Percentiles rank a stretch among this genome's conserved stretches.
phyloP scores from a whole-genome alignment of 1,139 yeast genomes.

The Sugiyamaella pinicola region DNA sequence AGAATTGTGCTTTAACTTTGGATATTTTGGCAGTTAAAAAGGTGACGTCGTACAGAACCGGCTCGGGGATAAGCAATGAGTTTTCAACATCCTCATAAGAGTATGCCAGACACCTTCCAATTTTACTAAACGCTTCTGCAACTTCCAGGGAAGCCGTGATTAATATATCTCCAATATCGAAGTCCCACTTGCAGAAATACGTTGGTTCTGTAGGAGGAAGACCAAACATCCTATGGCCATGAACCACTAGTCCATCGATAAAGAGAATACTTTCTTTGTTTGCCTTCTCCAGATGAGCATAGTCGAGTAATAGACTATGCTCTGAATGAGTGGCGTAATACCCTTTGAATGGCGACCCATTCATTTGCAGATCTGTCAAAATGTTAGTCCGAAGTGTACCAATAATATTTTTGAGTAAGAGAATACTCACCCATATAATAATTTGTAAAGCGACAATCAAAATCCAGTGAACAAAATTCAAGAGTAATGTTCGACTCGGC shows the following conservation, averaged over 20 bases:
- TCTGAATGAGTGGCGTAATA: slow-evolving; percentile 28
- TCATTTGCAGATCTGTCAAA: slow-evolving; percentile 42
- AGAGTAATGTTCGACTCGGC: slow-evolving; percentile 63
- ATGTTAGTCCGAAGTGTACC: background rate
- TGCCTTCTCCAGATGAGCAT: slow-evolving; percentile 8
- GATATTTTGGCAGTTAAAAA: slow-evolving; percentile 48
- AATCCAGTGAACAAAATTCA: slow-evolving; percentile 64
- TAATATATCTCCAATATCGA: slow-evolving; percentile 61
- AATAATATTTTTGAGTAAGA: slow-evolving; percentile 1
- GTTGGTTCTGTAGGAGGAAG: slow-evolving; percentile 87
- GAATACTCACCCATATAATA: slow-evolving; percentile 84
- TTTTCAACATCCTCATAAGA: slow-evolving; percentile 78
- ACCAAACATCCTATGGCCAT: slow-evolving; percentile 92
- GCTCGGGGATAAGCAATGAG: slow-evolving; percentile 58
- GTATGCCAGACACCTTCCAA: slow-evolving; percentile 55
- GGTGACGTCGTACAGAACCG: slow-evolving; percentile 68
- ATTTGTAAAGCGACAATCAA: slow-evolving; percentile 83
- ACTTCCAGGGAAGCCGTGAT: slow-evolving; percentile 58
- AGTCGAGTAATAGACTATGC: slow-evolving; percentile 32
- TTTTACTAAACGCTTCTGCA: slow-evolving; percentile 49
- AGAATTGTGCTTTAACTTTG: slow-evolving; percentile 39
- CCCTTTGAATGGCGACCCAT: slow-evolving; percentile 44
- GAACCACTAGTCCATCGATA: slow-evolving; percentile 67
- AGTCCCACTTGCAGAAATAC: slow-evolving; percentile 87
- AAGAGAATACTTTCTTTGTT: slow-evolving; percentile 37